Base-by-base conservation (phyloP, 306 rosid species). In the Corylus avellana region DNA sequence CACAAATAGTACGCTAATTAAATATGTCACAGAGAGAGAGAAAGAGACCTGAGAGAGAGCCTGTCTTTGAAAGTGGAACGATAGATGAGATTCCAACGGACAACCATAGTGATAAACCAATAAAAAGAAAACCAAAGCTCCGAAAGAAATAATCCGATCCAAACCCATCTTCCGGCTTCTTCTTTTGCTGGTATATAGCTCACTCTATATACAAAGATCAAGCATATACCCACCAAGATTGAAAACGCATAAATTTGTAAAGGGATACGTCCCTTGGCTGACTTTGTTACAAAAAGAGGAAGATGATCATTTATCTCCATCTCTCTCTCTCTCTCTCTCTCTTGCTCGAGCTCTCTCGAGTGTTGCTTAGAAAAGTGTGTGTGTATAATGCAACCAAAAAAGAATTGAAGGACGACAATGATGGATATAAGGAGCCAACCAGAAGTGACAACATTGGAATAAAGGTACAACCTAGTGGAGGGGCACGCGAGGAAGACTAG, bases 141-240 rank as follows among this genome's bases (percentile, higher is more conserved):
- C 32, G 77, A 50, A 20, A 73, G 27, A 73, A 54, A 54, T 64
- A 73, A 54, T 50, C 77, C 77, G 4, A 32, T 54, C 62, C 62
- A 73, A 16, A 49, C 50, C 77, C 61, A 73, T 54, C 77, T 73
- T 73, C 62, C 42, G 0, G 22, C 29, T 73, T 50, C 48, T 73
- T 35, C 50, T 50, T 53, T 16, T 7, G 13, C 16, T 50, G 49
- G 77, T 54, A 73, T 35, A 20, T 73, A 20, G 9, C 29, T 73
- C 3, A 73, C 7, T 73, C 77, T 73, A 54, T 73, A 73, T 35
- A 63, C 1, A 92, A 91, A 94, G 22, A 91, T 89, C 63, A 85
- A 86, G 77, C 89, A 82, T 77, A 86, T 90, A 20, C 90, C 91
- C 66, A 87, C 78, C 6, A 89, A 86, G 37, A 90, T 61, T 2